Evolutionary conservation across 352 stramenopile species (phyloP), one percentile per base, ranked within the genome.

Genomic region (Saprolegnia parasitica): DNA sequence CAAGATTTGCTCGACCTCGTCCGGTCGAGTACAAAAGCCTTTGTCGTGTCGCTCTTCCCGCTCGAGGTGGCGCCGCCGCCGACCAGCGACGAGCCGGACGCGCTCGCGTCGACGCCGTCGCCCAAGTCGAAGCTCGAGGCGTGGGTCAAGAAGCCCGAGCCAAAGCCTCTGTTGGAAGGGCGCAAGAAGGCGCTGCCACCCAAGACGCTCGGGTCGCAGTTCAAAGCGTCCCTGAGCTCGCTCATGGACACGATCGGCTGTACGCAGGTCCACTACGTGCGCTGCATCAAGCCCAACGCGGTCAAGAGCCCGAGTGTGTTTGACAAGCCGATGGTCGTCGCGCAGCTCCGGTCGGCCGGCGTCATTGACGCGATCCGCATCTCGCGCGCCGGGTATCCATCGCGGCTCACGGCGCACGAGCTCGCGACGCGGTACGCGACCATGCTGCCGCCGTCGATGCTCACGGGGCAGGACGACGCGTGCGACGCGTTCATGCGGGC

Each of bases 1-100:
- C 98, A 98, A 65, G 95, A 98, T 64, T 77, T 99, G 57, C 88
- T 97, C 67, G 83, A 93, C 57, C 74, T 96, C 72, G 87, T 96
- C 39, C 81, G 92, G 71, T 75, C 84, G 16, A 95, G 87, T 64
- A 84, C 71, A 55, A 68, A 93, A 13, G 49, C 76, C 4, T 67
- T 95, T 58, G 71, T 95, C 11, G 78, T 86, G 1, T 77, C 86
- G 56, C 77, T 96, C 1, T 96, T 96, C 49, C 78, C 87, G 26
- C 40, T 35, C 46, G 52, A 60, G 20, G 23, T 16, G 32, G 52
- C 32, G 32, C 52, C 3, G 35, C 11, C 24, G 35, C 52, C 52
- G 16, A 49, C 42, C 1, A 3, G 1, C 13, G 79, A 89, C 49
- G n/a, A 35, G 29, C 29, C 16, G 0, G 55, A 67, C 26, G 58